A percentile compares a stretch with the other conserved stretches of the same genome.
Evolutionary conservation across 2,329 filamentous ascomycete species (phyloP).

Genomic region (Sclerotinia spermophila): DNA sequence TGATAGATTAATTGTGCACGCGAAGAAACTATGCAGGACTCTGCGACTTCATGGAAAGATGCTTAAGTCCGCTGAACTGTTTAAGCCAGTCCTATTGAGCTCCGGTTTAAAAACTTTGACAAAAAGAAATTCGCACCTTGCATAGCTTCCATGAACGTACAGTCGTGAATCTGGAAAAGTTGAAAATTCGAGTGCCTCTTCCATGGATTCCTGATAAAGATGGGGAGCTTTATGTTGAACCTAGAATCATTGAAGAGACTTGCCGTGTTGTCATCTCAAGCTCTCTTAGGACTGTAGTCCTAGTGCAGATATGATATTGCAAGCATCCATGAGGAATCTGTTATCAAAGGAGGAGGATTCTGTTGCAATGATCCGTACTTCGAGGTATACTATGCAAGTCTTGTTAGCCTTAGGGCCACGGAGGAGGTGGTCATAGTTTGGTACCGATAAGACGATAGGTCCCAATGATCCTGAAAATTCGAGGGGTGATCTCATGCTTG

Average conservation of each 20-base stretch:
- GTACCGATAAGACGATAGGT: not conserved
- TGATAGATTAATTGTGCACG: not conserved
- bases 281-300: not conserved
- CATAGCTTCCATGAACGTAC: not conserved
- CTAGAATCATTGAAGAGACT: not conserved
- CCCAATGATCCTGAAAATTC: not conserved
- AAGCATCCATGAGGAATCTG: not conserved
- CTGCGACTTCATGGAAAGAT: not conserved
- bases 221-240: not conserved
- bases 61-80: not conserved
- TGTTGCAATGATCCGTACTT: not conserved
- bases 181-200: not conserved
- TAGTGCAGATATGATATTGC: not conserved
- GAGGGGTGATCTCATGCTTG: not conserved
- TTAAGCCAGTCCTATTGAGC: not conserved
- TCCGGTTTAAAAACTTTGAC: not conserved
- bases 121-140: rapidly evolving
- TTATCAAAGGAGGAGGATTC: not conserved
- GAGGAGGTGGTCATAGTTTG: not conserved
- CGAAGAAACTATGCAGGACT: not conserved
- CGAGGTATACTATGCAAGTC: not conserved
- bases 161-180: not conserved
- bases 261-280: not conserved
- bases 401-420: not conserved
- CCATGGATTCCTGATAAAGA: not conserved